Evolutionary conservation across 805 yeast genomes (phyloP).

Genomic region (Cyberlindnera lachancei): DNA sequence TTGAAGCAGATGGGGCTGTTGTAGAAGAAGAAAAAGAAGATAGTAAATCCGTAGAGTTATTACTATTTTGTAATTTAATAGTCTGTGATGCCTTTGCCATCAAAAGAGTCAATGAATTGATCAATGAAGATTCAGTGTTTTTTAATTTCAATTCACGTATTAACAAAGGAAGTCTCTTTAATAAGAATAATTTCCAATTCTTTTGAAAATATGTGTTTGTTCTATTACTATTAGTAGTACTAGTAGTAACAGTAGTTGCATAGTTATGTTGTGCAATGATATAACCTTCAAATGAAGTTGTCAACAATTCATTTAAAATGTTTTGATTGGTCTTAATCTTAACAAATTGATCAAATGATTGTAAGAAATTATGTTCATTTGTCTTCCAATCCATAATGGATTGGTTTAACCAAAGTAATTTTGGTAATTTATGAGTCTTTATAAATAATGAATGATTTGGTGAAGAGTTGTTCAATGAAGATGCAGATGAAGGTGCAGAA

Average conservation of each 20-base stretch:
- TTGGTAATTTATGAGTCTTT: conserved; percentile 18
- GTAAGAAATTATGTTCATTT: conserved; percentile 23
- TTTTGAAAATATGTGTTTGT: conserved; percentile 26
- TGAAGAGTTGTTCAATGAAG: not conserved
- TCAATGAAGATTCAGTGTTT: conserved; percentile 21
- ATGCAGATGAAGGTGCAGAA: not conserved
- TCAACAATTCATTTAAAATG: conserved; percentile 31
- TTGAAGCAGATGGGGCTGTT: no score
- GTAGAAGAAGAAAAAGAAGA: no score
- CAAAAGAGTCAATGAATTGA: conserved; percentile 24
- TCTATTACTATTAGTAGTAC: no score
- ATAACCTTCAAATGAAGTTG: conserved; percentile 38
- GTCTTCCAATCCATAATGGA: conserved; percentile 30
- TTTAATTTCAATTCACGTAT: conserved; percentile 27
- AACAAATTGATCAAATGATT: conserved; percentile 26
- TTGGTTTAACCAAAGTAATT: conserved; percentile 30
- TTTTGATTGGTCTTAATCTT: conserved; percentile 22
- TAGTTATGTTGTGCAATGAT: conserved; percentile 29
- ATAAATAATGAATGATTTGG: conserved; percentile 15
- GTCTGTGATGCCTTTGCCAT: conserved; percentile 28
- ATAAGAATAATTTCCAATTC: conserved; percentile 39
- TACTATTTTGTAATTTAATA: conserved; percentile 15
- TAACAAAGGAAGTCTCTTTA: conserved; percentile 39
- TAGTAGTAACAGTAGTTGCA: no score
- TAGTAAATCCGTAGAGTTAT: conserved; percentile 32